Percentiles rank a stretch among this genome's conserved stretches.
Conservation (phyloP, 495 filamentous ascomycete genomes). For the Hypomontagnella submonticulosa region DNA sequence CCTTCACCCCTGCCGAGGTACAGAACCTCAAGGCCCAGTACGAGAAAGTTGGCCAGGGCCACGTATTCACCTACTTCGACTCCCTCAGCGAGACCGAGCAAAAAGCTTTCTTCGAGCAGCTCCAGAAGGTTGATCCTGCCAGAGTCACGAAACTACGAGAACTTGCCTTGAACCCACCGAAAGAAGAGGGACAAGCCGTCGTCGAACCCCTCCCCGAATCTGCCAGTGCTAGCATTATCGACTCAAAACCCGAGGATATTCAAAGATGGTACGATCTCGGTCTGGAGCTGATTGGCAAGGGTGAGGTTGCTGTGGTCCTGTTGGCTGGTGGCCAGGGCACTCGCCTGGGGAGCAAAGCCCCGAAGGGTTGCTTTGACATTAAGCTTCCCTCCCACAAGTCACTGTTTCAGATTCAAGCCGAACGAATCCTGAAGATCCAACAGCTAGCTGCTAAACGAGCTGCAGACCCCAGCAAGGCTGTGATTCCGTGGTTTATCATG, state of each 20-base stretch:
- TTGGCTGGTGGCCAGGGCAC: conserved; percentile 99
- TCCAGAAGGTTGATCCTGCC: conserved; percentile 79
- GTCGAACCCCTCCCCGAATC: conserved; percentile 92
- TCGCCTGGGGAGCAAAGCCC: conserved; percentile 89
- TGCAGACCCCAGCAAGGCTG: conserved; percentile 67
- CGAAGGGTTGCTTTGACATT: conserved; percentile 97
- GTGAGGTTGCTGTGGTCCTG: conserved; percentile 93
- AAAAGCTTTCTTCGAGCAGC: conserved; percentile 80
- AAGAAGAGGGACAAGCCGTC: conserved; percentile 63
- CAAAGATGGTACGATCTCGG: conserved; percentile 87
- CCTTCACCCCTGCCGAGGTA: conserved; percentile 78
- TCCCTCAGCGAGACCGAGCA: conserved; percentile 77
- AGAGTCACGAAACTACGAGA: conserved; percentile 86
- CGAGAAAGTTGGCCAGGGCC: conserved; percentile 80
- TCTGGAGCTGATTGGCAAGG: conserved; percentile 83
- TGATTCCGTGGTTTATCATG: conserved; percentile 99
- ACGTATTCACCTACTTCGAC: conserved; percentile 93
- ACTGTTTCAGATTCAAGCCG: conserved; percentile 96
- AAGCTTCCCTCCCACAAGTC: conserved; percentile 91
- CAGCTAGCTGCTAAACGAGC: conserved; percentile 78
- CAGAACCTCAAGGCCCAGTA: conserved; percentile 82
- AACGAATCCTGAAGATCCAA: conserved; percentile 91
- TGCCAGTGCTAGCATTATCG: conserved; percentile 89
- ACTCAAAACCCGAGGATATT: conserved; percentile 83
- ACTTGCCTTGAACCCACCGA: conserved; percentile 81